Conservation (phyloP, 1,284 basidiomycete genomes). For the Microbotryum lychnidis-dioicae region DNA sequence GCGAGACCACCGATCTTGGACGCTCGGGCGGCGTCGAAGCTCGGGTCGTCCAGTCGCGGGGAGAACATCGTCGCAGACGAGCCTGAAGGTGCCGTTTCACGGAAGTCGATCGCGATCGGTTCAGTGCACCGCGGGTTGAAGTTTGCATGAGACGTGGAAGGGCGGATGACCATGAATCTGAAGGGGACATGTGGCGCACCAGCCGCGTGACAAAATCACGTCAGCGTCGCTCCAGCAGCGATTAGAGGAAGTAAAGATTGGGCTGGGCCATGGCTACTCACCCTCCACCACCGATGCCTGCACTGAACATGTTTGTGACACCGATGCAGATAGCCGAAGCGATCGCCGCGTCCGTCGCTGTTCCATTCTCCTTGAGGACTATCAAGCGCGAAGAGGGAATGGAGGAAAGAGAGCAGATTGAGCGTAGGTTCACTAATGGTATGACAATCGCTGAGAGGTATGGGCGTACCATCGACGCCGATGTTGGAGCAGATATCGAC, state of each 20-base stretch:
- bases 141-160: conserved; percentile 48
- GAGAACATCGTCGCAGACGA: conserved; percentile 68
- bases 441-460: neutral
- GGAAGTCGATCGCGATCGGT: conserved; percentile 63
- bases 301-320: conserved; percentile 80
- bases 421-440: no score
- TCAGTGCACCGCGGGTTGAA: conserved; percentile 50
- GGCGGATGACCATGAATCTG: conserved; percentile 75
- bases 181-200: neutral
- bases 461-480: conserved; percentile 50
- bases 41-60: conserved; percentile 42
- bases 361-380: conserved; percentile 59
- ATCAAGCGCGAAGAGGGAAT: neutral
- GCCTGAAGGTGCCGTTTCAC: conserved; percentile 70
- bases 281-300: conserved; percentile 73
- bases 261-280: neutral
- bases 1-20: conserved; percentile 67
- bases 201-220: neutral
- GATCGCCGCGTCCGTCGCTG: conserved; percentile 81
- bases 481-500: conserved; percentile 73
- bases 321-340: conserved; percentile 73
- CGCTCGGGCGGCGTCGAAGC: conserved; percentile 33
- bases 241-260: neutral
- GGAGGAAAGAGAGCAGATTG: no score
- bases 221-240: neutral